A percentile compares a stretch with the other conserved stretches of the same genome.
Conservation (phyloP, 2,329 filamentous ascomycete genomes). For the Aspergillus pseudonomiae region DNA sequence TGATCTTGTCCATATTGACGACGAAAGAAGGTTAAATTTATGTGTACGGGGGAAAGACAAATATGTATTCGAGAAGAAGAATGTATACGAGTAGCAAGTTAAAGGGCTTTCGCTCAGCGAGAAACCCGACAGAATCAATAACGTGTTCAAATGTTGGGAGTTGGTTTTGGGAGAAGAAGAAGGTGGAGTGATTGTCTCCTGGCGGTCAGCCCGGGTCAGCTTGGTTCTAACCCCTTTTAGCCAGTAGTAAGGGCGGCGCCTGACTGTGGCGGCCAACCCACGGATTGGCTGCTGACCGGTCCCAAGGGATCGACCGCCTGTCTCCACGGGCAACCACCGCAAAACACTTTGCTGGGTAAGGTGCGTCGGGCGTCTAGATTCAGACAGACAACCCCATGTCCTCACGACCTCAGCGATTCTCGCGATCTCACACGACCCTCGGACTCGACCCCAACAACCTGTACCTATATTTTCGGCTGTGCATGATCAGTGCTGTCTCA, state of each 20-base stretch:
- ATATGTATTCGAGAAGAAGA: constrained; percentile 32
- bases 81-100: background rate
- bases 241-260: constrained; percentile 6
- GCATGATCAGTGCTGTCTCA: constrained; percentile 23
- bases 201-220: constrained; percentile 24
- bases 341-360: constrained; percentile 26
- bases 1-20: constrained; percentile 77
- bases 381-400: constrained; percentile 14
- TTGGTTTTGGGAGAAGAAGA: constrained; percentile 23
- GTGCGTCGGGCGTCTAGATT: constrained; percentile 26
- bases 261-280: constrained; percentile 1
- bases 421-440: background rate
- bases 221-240: constrained; percentile 10
- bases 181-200: constrained; percentile 22
- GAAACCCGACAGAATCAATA: constrained; percentile 26
- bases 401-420: background rate
- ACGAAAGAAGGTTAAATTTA: constrained; percentile 22
- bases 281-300: background rate
- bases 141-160: constrained; percentile 16
- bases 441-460: background rate
- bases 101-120: constrained; percentile 44
- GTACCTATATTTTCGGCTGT: constrained; percentile 6
- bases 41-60: constrained; percentile 26
- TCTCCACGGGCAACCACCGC: constrained; percentile 45
- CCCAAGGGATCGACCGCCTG: constrained; percentile 15